Evolutionary conservation across 2,329 filamentous ascomycete species (phyloP).

Genomic region (Fusarium sp.): DNA sequence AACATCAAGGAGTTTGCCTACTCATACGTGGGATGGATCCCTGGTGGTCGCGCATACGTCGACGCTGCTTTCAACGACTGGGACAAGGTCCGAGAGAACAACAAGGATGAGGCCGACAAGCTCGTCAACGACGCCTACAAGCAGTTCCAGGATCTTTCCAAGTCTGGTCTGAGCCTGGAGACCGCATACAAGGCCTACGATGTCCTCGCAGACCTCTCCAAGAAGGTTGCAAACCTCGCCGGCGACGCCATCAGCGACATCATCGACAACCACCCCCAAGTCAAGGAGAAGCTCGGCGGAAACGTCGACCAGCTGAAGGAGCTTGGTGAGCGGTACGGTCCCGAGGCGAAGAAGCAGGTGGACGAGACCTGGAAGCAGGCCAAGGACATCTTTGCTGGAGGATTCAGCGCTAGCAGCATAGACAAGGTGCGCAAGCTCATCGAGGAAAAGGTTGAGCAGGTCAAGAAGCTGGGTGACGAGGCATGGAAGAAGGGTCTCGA

Average conservation of each 20-base stretch:
- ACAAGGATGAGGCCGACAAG: constrained; percentile 76
- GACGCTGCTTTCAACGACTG: constrained; percentile 78
- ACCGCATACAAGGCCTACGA: constrained; percentile 72
- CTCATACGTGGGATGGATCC: constrained; percentile 78
- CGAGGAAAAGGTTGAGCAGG: constrained; percentile 75
- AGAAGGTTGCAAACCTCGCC: constrained; percentile 70
- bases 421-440: constrained; percentile 72
- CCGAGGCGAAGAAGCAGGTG: constrained; percentile 81
- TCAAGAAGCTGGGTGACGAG: constrained; percentile 77
- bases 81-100: constrained; percentile 74
- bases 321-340: constrained; percentile 77
- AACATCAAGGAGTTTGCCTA: constrained; percentile 75
- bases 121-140: constrained; percentile 76
- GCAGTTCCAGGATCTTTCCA: constrained; percentile 72
- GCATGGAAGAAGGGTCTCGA: constrained; percentile 79
- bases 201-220: constrained; percentile 71
- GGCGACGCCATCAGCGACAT: constrained; percentile 73
- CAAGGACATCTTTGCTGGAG: constrained; percentile 71
- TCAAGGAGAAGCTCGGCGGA: constrained; percentile 79
- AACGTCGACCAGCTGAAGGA: constrained; percentile 76
- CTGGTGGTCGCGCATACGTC: constrained; percentile 76
- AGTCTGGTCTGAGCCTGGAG: constrained; percentile 70
- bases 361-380: constrained; percentile 78
- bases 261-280: constrained; percentile 77
- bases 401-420: constrained; percentile 64